Conservation (phyloP, 441 rosid genomes). For the Flueggea neowawraea region DNA sequence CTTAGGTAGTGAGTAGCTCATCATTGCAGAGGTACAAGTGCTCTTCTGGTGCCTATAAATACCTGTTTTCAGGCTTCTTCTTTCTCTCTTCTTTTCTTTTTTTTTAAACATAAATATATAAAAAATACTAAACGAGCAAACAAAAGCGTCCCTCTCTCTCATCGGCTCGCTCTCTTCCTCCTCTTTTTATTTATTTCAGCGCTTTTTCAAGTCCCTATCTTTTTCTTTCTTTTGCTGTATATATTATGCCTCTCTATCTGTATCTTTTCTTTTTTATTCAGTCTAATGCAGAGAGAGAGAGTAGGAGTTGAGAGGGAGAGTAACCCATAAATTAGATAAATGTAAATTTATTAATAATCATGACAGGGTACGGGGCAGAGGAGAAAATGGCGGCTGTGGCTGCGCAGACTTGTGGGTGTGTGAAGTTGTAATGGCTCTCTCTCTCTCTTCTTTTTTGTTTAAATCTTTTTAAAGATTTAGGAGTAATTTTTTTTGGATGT, state of each 20-base stretch:
- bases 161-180: slow-evolving; percentile 13
- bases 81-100: background rate
- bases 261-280: slow-evolving; percentile 1
- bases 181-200: slow-evolving; percentile 12
- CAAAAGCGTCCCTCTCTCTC: slow-evolving; percentile 10
- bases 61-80: slow-evolving; percentile 19
- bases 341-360: slow-evolving; percentile 21
- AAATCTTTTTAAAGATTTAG: background rate
- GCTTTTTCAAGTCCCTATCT: slow-evolving; percentile 31
- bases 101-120: background rate
- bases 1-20: slow-evolving; percentile 7
- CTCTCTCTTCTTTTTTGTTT: slow-evolving; percentile 12
- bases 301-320: background rate
- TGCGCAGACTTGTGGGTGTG: slow-evolving; percentile 56
- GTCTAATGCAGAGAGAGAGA: no score
- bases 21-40: slow-evolving; percentile 17
- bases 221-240: background rate
- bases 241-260: background rate
- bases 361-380: slow-evolving; percentile 6
- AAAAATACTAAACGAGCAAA: no score
- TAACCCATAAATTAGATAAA: slow-evolving; percentile 7
- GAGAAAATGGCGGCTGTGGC: slow-evolving; percentile 95
- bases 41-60: slow-evolving; percentile 28
- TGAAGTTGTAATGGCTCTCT: background rate
- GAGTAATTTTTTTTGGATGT: background rate